Evolutionary conservation across 768 basidiomycete genomes (phyloP).

Genomic region (Mycena sanguinolenta): DNA sequence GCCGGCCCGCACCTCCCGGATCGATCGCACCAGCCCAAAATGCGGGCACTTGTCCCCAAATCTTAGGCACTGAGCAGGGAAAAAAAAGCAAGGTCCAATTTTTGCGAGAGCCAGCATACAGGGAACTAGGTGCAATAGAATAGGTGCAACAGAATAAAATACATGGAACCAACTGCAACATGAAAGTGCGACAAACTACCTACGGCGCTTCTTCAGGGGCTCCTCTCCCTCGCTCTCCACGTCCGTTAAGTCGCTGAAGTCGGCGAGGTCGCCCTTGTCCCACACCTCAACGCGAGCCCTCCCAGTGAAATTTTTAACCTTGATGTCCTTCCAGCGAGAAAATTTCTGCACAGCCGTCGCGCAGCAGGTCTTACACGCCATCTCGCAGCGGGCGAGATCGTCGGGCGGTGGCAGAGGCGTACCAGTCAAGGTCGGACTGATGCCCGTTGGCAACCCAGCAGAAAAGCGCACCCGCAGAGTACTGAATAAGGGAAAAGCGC

Average conservation of each 20-base stretch:
- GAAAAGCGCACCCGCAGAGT: too few species aligned
- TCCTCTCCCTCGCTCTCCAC: not conserved
- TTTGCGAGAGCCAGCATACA: too few species aligned
- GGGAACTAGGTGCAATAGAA: too few species aligned
- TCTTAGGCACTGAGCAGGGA: too few species aligned
- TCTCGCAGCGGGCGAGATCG: not conserved
- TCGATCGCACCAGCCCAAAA: too few species aligned
- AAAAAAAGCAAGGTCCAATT: too few species aligned
- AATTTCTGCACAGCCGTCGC: not conserved
- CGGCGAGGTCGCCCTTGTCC: not conserved
- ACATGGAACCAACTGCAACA: too few species aligned
- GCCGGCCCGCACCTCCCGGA: too few species aligned
- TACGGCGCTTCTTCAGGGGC: conserved; percentile 13
- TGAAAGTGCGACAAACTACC: conserved; percentile 17
- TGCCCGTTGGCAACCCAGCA: not conserved
- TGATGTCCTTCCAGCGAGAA: too few species aligned
- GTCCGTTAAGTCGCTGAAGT: not conserved
- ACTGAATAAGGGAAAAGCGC: not conserved
- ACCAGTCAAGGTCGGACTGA: not conserved
- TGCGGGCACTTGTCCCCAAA: too few species aligned
- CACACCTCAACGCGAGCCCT: not conserved
- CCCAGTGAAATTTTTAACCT: not conserved
- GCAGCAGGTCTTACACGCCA: not conserved
- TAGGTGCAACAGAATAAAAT: too few species aligned
- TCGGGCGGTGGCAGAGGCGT: not conserved